Percentiles rank a stretch among this genome's conserved stretches.
Evolutionary conservation across 2,329 filamentous ascomycete genomes (phyloP).

Genomic region (Myriosclerotinia duriaeana): DNA sequence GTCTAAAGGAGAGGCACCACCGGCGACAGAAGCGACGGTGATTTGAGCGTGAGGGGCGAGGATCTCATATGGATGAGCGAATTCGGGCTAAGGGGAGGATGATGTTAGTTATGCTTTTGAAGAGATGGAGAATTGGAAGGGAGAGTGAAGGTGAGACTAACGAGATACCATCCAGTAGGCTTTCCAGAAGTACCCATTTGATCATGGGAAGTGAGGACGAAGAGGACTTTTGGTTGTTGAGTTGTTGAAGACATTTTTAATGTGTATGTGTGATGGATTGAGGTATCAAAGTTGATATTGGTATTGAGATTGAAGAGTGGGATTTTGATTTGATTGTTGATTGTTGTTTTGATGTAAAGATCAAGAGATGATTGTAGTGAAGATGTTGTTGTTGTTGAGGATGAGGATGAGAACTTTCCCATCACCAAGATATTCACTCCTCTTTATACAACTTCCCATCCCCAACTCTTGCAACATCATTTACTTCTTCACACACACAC

Average conservation of each 20-base stretch:
- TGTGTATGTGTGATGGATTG: not conserved
- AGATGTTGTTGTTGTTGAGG: not conserved
- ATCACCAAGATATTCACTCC: not conserved
- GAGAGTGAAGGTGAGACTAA: conserved; percentile 32
- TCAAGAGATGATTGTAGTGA: not conserved
- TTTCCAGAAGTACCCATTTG: conserved; percentile 40
- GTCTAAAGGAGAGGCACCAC: conserved; percentile 48
- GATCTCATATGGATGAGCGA: conserved; percentile 49
- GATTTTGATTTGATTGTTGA: not conserved
- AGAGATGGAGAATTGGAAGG: not conserved
- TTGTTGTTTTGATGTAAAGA: not conserved
- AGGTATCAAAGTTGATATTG: not conserved
- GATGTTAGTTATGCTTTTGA: conserved; percentile 10
- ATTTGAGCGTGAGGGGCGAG: conserved; percentile 46
- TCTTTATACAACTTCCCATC: not conserved
- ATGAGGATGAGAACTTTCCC: not conserved
- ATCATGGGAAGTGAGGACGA: conserved; percentile 51
- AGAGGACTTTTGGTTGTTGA: conserved; percentile 48
- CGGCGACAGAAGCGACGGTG: conserved; percentile 48
- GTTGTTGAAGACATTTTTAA: conserved; percentile 20
- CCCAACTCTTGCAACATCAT: not conserved
- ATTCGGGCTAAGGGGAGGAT: conserved; percentile 46
- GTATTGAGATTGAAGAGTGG: not conserved
- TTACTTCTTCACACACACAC: not conserved
- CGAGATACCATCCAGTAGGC: conserved; percentile 55